Evolutionary conservation across 116 monocot species (phyloP), one percentile per base, ranked within the genome.

Genomic region (Dioscorea cayenensis): DNA sequence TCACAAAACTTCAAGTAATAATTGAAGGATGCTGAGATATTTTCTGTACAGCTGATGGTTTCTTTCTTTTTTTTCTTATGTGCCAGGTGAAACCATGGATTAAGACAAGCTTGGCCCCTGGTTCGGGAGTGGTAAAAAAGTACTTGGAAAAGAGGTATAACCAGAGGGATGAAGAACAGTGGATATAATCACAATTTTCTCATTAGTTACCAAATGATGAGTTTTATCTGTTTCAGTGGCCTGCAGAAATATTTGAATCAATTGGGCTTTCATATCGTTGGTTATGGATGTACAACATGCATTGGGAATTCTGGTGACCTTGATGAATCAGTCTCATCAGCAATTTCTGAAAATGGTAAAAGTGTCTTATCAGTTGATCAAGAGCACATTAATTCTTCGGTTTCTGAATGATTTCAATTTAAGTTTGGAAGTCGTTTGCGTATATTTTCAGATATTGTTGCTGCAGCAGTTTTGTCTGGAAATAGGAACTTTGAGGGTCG

Each of bases 401-500:
- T 43, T 32, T 43, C 43, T 43, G 43, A 6, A 43, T 10, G 43
- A 43, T 43, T 8, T 10, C 43, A 10, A 6, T 9, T 43, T 55
- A 55, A 55, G 38, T 69, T 64, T 59, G 32, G 29, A 51, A 22
- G 1, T 59, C 71, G 58, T 7, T 71, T 28, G 18, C 70, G 14
- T 63, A 25, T 60, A 75, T 48, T 43, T 43, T 43, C 67, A 89
- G 89, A 89, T 64, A 78, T 89, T 48, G 85, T 89, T 73, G 85
- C 83, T 69, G 80, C 89, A 72, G 89, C 89, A 63, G 89, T 89
- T 43, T 72, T 89, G 21, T 89, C 89, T 76, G 89, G 89, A 48
- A 89, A 89, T 73, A 67, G 89, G 60, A 89, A 89, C 67, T 89
- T 89, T 69, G 85, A 89, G 67, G 89, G 89, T 4, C 82, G 85